These are phyloP conservation scores for Colletotrichum siamense DNA, from an alignment of 2,329 filamentous ascomycete species.

Conservation along the genomic window DNA sequence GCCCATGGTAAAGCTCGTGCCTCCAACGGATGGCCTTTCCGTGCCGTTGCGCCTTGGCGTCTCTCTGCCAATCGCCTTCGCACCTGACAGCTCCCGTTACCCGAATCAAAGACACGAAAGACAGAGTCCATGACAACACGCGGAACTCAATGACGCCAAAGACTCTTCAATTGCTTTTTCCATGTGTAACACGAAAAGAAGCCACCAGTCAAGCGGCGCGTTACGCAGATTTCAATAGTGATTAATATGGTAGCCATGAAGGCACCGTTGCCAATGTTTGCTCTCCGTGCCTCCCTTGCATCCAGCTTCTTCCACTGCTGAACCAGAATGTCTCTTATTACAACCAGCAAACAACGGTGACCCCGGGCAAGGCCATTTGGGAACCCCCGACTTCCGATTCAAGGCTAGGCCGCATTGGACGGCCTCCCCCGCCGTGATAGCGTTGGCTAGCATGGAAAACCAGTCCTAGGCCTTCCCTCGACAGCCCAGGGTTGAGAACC, in stretches of 20 bases:
- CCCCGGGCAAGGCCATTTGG: background rate
- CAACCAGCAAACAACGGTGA: background rate
- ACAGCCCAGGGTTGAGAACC: background rate
- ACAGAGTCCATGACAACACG: background rate
- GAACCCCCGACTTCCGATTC: background rate
- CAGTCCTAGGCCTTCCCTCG: background rate
- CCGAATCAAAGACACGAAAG: background rate
- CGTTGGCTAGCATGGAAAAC: background rate
- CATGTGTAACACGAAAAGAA: background rate
- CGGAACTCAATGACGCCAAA: background rate
- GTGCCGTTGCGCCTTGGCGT: slow-evolving; percentile 4
- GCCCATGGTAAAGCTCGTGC: background rate
- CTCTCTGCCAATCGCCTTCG: background rate
- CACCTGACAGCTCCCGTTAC: background rate
- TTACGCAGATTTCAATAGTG: slow-evolving; percentile 3
- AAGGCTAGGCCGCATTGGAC: slow-evolving; percentile 8
- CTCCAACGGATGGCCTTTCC: background rate
- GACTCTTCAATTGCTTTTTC: background rate
- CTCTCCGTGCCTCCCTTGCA: background rate
- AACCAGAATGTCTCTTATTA: background rate
- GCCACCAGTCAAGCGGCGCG: background rate
- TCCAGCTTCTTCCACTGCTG: background rate
- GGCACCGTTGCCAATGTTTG: background rate
- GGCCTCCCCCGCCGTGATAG: slow-evolving; percentile 6
- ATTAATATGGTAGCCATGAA: background rate